A percentile compares a stretch with the other conserved stretches of the same genome.
Conservation (phyloP, 2,329 filamentous ascomycete genomes). For the Talaromyces rugulosus region DNA sequence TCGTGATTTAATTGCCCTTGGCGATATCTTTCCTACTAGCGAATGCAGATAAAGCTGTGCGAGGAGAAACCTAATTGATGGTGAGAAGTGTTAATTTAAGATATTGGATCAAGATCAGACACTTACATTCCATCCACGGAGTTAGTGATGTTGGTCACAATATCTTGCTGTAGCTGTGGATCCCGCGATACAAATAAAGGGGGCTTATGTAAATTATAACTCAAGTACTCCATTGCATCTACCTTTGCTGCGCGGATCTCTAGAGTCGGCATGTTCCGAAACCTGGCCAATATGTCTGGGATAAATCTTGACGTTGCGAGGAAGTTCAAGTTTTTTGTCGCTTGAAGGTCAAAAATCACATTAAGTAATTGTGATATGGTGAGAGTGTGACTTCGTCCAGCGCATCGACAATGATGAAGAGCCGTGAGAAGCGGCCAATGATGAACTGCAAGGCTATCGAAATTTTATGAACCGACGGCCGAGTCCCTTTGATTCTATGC, state of each 20-base stretch:
- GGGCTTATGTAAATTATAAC: not conserved
- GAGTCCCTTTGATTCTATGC: not conserved
- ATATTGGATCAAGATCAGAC: not conserved
- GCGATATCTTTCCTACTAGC: not conserved
- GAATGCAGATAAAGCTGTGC: slow-evolving; percentile 8
- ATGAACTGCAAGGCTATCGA: slow-evolving; percentile 2
- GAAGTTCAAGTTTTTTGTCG: not conserved
- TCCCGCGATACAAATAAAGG: slow-evolving; percentile 5
- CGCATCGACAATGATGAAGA: slow-evolving; percentile 19
- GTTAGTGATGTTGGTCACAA: slow-evolving; percentile 11
- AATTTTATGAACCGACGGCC: slow-evolving; percentile 7
- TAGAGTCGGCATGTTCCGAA: not conserved
- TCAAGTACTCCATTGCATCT: not conserved
- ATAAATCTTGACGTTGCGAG: slow-evolving; percentile 12
- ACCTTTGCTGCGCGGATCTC: not conserved
- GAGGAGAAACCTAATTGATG: slow-evolving; percentile 9
- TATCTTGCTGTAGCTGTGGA: slow-evolving; percentile 12
- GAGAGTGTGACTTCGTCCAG: slow-evolving; percentile 16
- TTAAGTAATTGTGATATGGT: not conserved
- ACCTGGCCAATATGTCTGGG: slow-evolving; percentile 7
- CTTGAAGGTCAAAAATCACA: not conserved
- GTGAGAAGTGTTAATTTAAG: not conserved
- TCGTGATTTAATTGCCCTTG: slow-evolving; percentile 14
- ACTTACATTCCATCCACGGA: slow-evolving; percentile 18
- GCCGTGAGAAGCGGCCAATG: slow-evolving; percentile 1